Base-by-base conservation (phyloP, 2,329 filamentous ascomycete genomes). In the Fusarium setosum region DNA sequence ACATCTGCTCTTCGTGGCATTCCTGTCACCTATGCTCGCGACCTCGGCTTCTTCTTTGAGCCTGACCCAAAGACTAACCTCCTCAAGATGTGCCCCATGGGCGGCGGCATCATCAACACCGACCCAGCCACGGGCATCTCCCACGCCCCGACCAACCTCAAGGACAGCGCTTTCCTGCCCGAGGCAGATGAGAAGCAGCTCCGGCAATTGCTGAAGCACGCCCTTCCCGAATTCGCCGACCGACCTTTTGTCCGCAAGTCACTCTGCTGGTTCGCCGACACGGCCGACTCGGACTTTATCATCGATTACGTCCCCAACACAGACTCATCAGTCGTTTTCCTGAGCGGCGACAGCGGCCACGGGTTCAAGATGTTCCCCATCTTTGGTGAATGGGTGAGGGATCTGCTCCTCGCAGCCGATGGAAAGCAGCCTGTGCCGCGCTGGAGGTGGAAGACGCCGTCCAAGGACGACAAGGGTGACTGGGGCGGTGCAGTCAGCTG, bases 191-290 rank as follows among this genome's bases (percentile, higher is more conserved):
- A 89, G 71, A 66, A 66, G 20, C 81, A 83, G 67, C 75, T 88
- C 40, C 80, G 85, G 8, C 74, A 79, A 31, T 73, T 89, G 31
- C 76, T 89, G 4, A 66, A 72, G 8, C 79, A 88, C 49, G 84
- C 84, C 0, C 76, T 89, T 0, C 86, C 86, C 0, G 76, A 75
- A 38, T 77, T 89, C 0, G 54, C 83, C 0, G 80, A 87, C 15
- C 72, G 87, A 4, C 86, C 86, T 0, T 76, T 90, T n/a, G 82
- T 89, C 3, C 77, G 83, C 26, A 82, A 83, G 68, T 81, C 80
- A 2, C 73, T 90, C n/a, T 90, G 88, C 70, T 90, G 88, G 88
- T 87, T 87, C 60, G 86, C 86, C 1, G 88, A 90, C 67, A 87
- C 86, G 0, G 79, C 75, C 8, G 85, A 89, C 67, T 88, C 86